A percentile compares a stretch with the other conserved stretches of the same genome.
Evolutionary conservation across 306 rosid species (phyloP).

Genomic region (Dryas alaskensis): DNA sequence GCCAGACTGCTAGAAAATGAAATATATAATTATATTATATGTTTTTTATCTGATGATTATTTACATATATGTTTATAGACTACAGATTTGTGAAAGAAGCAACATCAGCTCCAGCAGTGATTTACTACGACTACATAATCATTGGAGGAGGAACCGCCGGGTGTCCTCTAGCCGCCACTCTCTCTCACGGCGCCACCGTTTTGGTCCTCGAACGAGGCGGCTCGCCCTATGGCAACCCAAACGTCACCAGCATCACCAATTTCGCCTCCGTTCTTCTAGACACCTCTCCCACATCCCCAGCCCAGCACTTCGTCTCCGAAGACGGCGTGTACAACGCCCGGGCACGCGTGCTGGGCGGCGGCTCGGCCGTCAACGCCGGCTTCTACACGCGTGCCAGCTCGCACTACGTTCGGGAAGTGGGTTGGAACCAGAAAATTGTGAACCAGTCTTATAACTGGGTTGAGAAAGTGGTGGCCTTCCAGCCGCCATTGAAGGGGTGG

Average conservation of each 20-base stretch:
- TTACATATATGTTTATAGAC: not conserved
- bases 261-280: slow-evolving; percentile 44
- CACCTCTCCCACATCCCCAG: slow-evolving; percentile 45
- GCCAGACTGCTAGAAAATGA: no score
- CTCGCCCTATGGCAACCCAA: slow-evolving; percentile 56
- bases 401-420: slow-evolving; percentile 31
- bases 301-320: slow-evolving; percentile 57
- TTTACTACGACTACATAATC: slow-evolving; percentile 57
- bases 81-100: slow-evolving; percentile 53
- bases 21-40: no score
- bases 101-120: slow-evolving; percentile 41
- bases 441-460: slow-evolving; percentile 61
- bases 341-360: slow-evolving; percentile 58
- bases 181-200: slow-evolving; percentile 54
- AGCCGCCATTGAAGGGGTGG: slow-evolving; percentile 55
- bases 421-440: slow-evolving; percentile 50
- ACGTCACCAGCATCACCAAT: slow-evolving; percentile 35
- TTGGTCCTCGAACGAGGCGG: slow-evolving; percentile 73
- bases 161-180: slow-evolving; percentile 84
- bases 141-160: slow-evolving; percentile 83
- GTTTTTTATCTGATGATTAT: no score
- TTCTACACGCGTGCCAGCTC: slow-evolving; percentile 55
- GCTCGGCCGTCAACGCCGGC: slow-evolving; percentile 70
- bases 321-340: slow-evolving; percentile 58
- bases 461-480: slow-evolving; percentile 49